Conservation (phyloP, 768 basidiomycete genomes). For the Tricholoma saponaceum region DNA sequence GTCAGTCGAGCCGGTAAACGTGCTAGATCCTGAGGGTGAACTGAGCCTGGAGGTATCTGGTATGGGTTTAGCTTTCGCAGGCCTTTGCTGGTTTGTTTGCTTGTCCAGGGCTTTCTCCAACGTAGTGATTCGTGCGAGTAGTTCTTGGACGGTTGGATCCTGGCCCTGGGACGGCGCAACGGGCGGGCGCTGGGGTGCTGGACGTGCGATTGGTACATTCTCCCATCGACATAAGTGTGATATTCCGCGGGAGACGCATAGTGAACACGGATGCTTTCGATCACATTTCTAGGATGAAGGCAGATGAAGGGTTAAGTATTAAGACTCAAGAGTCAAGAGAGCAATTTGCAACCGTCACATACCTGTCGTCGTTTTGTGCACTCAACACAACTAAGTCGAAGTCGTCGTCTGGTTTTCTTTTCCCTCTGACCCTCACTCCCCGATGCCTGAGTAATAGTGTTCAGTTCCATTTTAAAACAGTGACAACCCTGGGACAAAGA, state of each 20-base stretch:
- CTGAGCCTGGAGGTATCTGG: slow-evolving; percentile 8
- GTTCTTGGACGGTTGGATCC: slow-evolving; percentile 19
- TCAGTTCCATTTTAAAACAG: neutral
- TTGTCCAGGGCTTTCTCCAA: slow-evolving; percentile 22
- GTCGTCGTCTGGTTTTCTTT: slow-evolving; percentile 47
- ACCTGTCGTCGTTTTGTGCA: slow-evolving; percentile 55
- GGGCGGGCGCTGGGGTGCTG: slow-evolving; percentile 36
- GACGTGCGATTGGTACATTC: slow-evolving; percentile 37
- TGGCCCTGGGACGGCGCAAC: slow-evolving; percentile 2
- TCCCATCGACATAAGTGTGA: slow-evolving; percentile 45
- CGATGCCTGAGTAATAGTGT: neutral
- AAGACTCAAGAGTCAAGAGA: slow-evolving; percentile 8
- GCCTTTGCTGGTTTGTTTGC: slow-evolving; percentile 9
- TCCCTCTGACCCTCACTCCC: slow-evolving; percentile 22
- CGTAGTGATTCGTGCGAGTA: slow-evolving; percentile 22
- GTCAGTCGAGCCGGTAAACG: slow-evolving; percentile 13
- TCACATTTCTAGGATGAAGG: slow-evolving; percentile 44
- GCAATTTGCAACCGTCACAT: slow-evolving; percentile 12
- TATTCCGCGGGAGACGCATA: slow-evolving; percentile 35
- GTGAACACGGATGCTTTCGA: slow-evolving; percentile 37
- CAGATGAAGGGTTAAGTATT: too few relatives aligned
- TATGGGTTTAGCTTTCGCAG: slow-evolving; percentile 6
- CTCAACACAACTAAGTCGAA: slow-evolving; percentile 51
- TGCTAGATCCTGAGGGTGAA: slow-evolving; percentile 18
- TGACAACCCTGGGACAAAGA: neutral